Evolutionary conservation across 148 eudicot genomes (phyloP), one percentile per base, ranked within the genome.

Genomic region (Oxyria digyna): DNA sequence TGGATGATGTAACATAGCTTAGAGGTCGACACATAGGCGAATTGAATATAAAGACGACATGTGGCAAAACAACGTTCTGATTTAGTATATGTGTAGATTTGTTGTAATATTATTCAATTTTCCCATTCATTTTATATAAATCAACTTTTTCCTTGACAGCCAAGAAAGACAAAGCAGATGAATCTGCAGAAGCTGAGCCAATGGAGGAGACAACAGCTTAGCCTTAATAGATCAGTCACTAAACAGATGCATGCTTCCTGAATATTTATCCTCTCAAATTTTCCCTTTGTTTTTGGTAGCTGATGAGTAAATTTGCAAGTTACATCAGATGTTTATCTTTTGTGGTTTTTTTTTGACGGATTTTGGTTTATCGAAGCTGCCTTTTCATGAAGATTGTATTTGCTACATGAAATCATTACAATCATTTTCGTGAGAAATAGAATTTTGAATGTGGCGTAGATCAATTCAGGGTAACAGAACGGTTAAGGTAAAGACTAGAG

Each of bases 231-330:
- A 59, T 24, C 38, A 59, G 65, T 27, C 21, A 29, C 38, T 18
- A 59, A 59, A 59, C 38, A 59, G 64, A 57, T 5, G 4, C 41
- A 57, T 57, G 64, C 35, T 26, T 14, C 35, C 64, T 57, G 64
- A 29, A 57, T 26, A 21, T 57, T 57, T 57, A 55, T 27, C 31
- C 24, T 23, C 62, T 52, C 62, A 52, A 13, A 26, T 57, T 29
- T 4, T 13, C 64, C 64, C 18, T 27, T 57, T 57, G 64, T 57
- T 4, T 57, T 57, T 57, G 64, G 64, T 29, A 57, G 64, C 35
- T 57, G 64, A 26, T 57, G 64, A 57, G 64, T 57, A 57, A 57
- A 57, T 57, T 57, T 57, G 64, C 35, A 29, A 57, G 37, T 57
- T 57, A 57, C 37, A 57, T 57, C 35, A 57, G 64, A 57, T 57